Evolutionary conservation across 78 protist genomes (phyloP).

Genomic region (Dictyostelium brefeldianum): DNA sequence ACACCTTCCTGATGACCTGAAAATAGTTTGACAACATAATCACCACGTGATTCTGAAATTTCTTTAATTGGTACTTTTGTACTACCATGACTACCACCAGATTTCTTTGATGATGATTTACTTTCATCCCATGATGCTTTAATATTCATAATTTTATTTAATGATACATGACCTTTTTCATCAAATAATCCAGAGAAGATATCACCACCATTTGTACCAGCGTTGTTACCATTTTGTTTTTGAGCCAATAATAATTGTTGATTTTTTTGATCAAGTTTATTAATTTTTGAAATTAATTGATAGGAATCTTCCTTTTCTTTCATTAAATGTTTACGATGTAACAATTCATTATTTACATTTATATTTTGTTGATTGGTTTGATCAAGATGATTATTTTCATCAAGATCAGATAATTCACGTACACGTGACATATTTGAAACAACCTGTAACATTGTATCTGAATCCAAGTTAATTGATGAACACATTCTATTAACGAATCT

Average conservation of each 20-base stretch:
- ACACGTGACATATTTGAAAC: constrained; percentile 76
- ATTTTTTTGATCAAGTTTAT: not conserved
- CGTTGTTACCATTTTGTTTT: not conserved
- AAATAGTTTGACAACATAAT: constrained; percentile 66
- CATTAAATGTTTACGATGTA: constrained; percentile 25
- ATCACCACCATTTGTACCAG: not conserved
- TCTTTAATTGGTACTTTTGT: constrained; percentile 37
- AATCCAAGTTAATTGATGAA: constrained; percentile 48
- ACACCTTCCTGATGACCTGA: constrained; percentile 80
- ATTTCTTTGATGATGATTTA: constrained; percentile 19
- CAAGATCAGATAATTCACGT: constrained; percentile 45
- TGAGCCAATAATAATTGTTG: not conserved
- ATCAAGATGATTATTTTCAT: not conserved
- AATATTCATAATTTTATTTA: constrained; percentile 60
- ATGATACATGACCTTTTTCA: constrained; percentile 48
- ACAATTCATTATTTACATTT: constrained; percentile 7
- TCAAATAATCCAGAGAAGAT: constrained; percentile 53
- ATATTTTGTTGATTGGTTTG: not conserved
- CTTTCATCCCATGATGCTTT: constrained; percentile 56
- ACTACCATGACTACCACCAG: too few relatives aligned
- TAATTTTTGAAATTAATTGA: constrained; percentile 25
- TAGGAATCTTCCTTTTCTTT: constrained; percentile 50
- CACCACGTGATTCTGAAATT: constrained; percentile 75
- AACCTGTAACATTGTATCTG: constrained; percentile 74
- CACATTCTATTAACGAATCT: constrained; percentile 81